phyloP scores from a whole-genome alignment of 1,284 basidiomycete genomes.

The Pseudozyma tsukubaensis region DNA sequence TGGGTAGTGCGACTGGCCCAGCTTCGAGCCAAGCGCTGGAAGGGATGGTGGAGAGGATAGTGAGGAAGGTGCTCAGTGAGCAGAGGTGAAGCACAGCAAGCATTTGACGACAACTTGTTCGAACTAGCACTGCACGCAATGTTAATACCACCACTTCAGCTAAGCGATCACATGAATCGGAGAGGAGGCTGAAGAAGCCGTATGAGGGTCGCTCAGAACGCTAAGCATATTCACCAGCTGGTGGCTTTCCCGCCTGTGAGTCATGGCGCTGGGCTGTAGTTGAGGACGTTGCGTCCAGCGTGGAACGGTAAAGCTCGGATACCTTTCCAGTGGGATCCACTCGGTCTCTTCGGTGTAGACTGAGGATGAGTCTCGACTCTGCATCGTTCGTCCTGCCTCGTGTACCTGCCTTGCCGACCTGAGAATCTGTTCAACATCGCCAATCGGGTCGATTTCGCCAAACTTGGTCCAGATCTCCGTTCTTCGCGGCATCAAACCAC shows the following conservation, averaged over 20 bases:
- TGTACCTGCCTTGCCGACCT: conserved; percentile 10
- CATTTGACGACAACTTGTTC: neutral
- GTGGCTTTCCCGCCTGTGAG: neutral
- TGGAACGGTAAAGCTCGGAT: conserved; percentile 5
- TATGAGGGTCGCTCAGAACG: neutral
- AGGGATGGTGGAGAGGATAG: conserved; percentile 52
- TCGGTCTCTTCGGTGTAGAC: conserved; percentile 1
- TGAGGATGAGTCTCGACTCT: neutral
- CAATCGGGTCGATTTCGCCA: conserved; percentile 4
- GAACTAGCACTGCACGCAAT: no score
- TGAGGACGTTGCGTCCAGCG: neutral
- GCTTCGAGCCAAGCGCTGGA: conserved; percentile 46
- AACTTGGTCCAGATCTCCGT: conserved; percentile 1
- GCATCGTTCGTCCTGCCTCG: neutral
- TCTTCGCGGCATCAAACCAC: conserved; percentile 7
- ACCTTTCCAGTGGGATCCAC: conserved; percentile 14
- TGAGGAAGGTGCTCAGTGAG: conserved; percentile 47
- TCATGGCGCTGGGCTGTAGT: neutral
- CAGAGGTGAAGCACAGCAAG: conserved; percentile 21
- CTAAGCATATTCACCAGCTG: neutral
- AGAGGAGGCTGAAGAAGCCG: neutral
- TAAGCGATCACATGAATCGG: no score
- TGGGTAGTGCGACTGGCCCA: conserved; percentile 26
- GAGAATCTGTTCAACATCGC: conserved; percentile 4
- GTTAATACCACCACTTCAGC: no score